These are phyloP conservation scores for Carex littledalei DNA, from an alignment of 176 grass and related monocot genomes.

Conservation along the genomic window DNA sequence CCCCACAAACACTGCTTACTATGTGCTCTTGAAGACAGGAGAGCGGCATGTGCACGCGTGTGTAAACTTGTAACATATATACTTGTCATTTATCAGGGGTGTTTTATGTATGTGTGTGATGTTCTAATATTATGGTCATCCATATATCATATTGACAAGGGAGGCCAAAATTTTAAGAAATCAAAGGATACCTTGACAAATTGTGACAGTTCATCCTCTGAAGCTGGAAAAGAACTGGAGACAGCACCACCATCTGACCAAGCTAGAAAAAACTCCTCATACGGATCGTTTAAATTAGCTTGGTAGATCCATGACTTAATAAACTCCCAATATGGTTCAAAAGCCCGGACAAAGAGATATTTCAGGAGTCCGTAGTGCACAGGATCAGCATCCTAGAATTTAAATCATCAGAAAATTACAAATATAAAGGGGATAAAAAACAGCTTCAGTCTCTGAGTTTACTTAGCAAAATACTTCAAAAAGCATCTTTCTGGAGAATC, in stretches of 20 bases:
- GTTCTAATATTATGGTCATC: not conserved
- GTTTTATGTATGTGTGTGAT: not conserved
- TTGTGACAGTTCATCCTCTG: constrained; percentile 26
- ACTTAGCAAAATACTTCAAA: not conserved
- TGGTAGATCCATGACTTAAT: constrained; percentile 96
- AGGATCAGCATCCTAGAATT: constrained; percentile 77
- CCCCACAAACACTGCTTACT: not conserved
- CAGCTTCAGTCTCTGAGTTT: constrained; percentile 1
- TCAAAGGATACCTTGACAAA: constrained; percentile 62
- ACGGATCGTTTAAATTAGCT: constrained; percentile 68
- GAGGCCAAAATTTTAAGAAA: constrained; percentile 26
- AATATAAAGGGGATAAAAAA: constrained; percentile 23
- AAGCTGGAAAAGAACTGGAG: constrained; percentile 26
- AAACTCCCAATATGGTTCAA: constrained; percentile 82
- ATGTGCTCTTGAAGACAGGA: not conserved
- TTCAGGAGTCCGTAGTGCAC: constrained; percentile 79
- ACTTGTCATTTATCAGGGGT: not conserved
- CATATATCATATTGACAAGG: not conserved
- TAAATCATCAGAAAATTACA: constrained; percentile 32
- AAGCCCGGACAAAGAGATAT: constrained; percentile 75
- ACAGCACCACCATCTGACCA: constrained; percentile 29
- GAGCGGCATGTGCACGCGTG: not conserved
- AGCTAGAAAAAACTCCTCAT: constrained; percentile 70
- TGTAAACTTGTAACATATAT: not conserved
- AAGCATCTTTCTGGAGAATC: not conserved